A percentile compares a stretch with the other conserved stretches of the same genome.
Evolutionary conservation across 495 filamentous ascomycete species (phyloP).

Genomic region (Sabuloglossum arenarium): DNA sequence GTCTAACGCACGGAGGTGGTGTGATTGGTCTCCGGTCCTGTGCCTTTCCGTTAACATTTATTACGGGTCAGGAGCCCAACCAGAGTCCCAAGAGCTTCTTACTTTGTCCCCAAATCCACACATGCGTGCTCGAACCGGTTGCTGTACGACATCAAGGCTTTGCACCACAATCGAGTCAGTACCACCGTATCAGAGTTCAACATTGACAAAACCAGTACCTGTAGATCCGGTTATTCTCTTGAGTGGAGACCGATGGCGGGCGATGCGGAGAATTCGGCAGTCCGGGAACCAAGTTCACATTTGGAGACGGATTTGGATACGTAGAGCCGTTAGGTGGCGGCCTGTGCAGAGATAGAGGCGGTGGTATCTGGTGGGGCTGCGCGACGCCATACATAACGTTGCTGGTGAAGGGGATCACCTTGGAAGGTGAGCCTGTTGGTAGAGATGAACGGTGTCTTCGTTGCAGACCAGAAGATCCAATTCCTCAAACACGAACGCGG

Average conservation of each 20-base stretch:
- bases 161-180: background rate
- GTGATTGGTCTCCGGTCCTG: constrained; percentile 93
- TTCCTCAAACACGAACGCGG: background rate
- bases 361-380: constrained; percentile 1
- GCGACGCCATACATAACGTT: constrained; percentile 1
- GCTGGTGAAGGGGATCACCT: background rate
- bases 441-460: background rate
- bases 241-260: constrained; percentile 2
- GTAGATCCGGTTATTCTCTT: constrained; percentile 5
- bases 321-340: background rate
- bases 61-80: background rate
- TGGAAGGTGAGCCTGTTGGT: background rate
- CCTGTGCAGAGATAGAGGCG: background rate
- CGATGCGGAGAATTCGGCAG: background rate
- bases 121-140: constrained; percentile 89
- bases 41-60: constrained; percentile 9
- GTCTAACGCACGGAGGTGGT: constrained; percentile 76
- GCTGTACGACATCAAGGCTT: constrained; percentile 69
- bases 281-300: background rate
- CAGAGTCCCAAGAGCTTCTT: background rate
- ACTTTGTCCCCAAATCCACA: constrained; percentile 99
- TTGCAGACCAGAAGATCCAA: background rate
- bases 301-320: background rate
- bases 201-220: constrained; percentile 1
- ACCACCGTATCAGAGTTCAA: background rate